Conservation (phyloP, 2,329 filamentous ascomycete species). For the Hypoxylon sp. region DNA sequence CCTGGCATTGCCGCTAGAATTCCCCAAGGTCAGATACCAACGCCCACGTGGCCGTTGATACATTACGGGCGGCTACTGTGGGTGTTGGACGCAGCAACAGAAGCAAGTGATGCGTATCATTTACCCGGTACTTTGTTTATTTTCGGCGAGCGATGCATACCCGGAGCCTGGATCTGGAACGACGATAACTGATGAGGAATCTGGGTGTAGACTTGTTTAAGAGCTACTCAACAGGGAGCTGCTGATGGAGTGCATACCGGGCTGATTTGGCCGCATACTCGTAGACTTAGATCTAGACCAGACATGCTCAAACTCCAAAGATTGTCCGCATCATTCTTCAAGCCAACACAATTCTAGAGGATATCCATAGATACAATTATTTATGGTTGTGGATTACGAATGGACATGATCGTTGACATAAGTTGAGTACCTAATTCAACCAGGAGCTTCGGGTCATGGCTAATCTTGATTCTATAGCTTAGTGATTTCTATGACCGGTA, state of each 20-base stretch:
- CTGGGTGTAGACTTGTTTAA: background rate
- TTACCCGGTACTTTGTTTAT: background rate
- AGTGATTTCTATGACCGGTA: no score
- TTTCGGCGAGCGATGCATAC: background rate
- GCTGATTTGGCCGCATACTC: background rate
- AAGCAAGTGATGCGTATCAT: background rate
- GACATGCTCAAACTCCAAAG: background rate
- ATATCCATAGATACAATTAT: background rate
- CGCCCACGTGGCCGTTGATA: constrained; percentile 38
- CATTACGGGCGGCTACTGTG: background rate
- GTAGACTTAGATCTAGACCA: background rate
- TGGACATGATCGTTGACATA: background rate
- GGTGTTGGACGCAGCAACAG: background rate
- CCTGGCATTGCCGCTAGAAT: constrained; percentile 79
- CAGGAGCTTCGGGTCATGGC: background rate
- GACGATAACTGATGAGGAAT: background rate
- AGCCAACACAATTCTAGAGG: background rate
- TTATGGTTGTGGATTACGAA: background rate
- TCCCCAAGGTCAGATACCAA: constrained; percentile 68
- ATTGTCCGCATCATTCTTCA: background rate
- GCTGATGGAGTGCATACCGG: background rate
- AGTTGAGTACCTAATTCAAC: background rate
- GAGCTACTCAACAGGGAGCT: background rate
- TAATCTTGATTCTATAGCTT: background rate
- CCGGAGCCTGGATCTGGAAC: background rate